Evolutionary conservation across 2,329 filamentous ascomycete genomes (phyloP), one percentile per base, ranked within the genome.

Genomic region (Xylariomycetidae sp.): DNA sequence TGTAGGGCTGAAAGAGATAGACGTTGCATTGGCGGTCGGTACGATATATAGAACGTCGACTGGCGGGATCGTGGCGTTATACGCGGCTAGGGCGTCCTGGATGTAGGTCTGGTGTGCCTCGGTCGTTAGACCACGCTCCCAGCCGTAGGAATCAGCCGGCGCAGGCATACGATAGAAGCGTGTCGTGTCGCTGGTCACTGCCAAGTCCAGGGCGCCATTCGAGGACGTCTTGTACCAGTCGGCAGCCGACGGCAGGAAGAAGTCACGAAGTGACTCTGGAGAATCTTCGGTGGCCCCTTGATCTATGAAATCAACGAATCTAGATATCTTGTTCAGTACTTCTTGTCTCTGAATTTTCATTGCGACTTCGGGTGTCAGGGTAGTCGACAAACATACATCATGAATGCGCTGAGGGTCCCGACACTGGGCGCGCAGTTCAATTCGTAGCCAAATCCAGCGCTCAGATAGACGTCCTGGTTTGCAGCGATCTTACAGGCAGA

Each of bases 381-480:
- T 39, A 62, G 42, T 63, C 59, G 33, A 63, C 47, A 36, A 63
- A 63, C 19, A n/a, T n/a, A n/a, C n/a, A 63, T 45, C 58, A 63
- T 61, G 34, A 47, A 53, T 12, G 48, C 56, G 8, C 34, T 42
- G 2, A 60, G 40, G 0, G 48, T 49, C 7, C 59, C 59, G 1
- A 42, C 50, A 33, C 52, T 54, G 1, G 58, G 48, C 2, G 55
- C 54, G 34, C 57, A 62, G 34, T 57, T 46, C 8, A 40, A 18
- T 6, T 46, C 31, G 34, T 44, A 49, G 6, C 46, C 48, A 38
- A 59, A 59, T 0, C 58, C 58, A 3, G 42, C 30, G 40, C 56
- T 58, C 5, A 54, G 45, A 27, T 49, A 46, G 5, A 52, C 46
- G 29, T 39, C 33, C 14, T 41, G 36, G 14, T 41, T 33, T 4